phyloP scores from a whole-genome alignment of 2,329 filamentous ascomycete species.

The Cylindrodendrum hubeiense region DNA sequence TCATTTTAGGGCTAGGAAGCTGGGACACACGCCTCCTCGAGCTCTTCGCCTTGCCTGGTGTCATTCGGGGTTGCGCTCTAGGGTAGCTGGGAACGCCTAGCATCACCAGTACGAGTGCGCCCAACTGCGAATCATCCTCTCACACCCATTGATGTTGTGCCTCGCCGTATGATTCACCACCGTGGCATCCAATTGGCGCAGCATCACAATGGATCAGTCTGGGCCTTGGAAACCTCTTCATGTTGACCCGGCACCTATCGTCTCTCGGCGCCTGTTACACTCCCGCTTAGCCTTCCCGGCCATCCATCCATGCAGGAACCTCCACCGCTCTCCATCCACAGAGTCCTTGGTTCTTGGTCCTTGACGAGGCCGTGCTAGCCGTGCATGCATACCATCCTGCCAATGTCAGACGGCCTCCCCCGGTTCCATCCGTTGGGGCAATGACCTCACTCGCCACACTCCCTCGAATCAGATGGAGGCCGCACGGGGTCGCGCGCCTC shows the following conservation, averaged over 20 bases:
- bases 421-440: constrained; percentile 2
- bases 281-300: background rate
- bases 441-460: constrained; percentile 6
- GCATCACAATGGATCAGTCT: background rate
- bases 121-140: background rate
- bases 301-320: constrained; percentile 20
- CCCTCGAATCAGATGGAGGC: constrained; percentile 14
- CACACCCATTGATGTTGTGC: background rate
- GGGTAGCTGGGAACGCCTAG: constrained; percentile 13
- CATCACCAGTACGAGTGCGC: background rate
- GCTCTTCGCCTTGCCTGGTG: background rate
- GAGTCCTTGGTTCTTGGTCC: background rate
- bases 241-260: background rate
- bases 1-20: constrained; percentile 26
- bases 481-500: background rate
- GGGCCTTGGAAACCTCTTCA: background rate
- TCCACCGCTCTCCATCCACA: background rate
- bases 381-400: constrained; percentile 17
- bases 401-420: constrained; percentile 24
- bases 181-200: background rate
- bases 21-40: background rate
- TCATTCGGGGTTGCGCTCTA: background rate
- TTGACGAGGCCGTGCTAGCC: background rate
- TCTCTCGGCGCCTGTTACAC: background rate
- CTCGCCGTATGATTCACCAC: constrained; percentile 13